These are phyloP conservation scores for Fusarium udum DNA, from an alignment of 2,329 filamentous ascomycete species.

Conservation along the genomic window DNA sequence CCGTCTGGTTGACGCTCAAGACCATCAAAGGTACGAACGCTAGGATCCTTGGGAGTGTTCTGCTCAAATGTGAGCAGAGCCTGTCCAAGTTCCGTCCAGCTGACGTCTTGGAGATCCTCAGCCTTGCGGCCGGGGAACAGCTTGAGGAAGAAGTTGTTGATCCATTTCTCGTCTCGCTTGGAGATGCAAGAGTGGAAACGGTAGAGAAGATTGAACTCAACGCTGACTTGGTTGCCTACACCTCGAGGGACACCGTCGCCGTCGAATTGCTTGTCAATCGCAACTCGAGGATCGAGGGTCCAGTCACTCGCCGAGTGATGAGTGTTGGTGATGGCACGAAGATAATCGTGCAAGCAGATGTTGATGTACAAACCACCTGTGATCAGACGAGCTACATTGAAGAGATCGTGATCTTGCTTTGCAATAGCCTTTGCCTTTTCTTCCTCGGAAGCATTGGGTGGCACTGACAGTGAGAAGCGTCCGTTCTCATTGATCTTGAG, in stretches of 20 bases:
- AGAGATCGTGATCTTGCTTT: conserved; percentile 62
- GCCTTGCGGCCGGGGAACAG: conserved; percentile 42
- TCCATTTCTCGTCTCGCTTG: conserved; percentile 69
- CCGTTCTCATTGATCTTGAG: conserved; percentile 73
- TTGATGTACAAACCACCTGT: conserved; percentile 65
- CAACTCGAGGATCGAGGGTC: conserved; percentile 71
- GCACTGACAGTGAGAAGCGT: conserved; percentile 56
- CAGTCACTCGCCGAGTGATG: conserved; percentile 67
- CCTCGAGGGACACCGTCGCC: conserved; percentile 61
- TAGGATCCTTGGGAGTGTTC: conserved; percentile 50
- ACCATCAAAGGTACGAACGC: conserved; percentile 58
- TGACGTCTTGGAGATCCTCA: conserved; percentile 52
- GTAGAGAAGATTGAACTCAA: conserved; percentile 75
- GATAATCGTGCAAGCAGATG: conserved; percentile 67
- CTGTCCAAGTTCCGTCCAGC: conserved; percentile 35
- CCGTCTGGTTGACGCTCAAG: conserved; percentile 60
- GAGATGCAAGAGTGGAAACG: conserved; percentile 72
- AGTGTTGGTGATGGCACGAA: conserved; percentile 68
- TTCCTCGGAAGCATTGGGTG: conserved; percentile 23
- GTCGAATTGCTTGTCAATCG: conserved; percentile 58
- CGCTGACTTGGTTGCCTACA: conserved; percentile 72
- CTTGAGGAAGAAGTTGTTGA: conserved; percentile 59
- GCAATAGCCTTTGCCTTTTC: conserved; percentile 48
- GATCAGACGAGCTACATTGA: conserved; percentile 59
- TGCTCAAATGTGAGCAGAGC: conserved; percentile 32